phyloP scores from a whole-genome alignment of 306 rosid species.

The Acacia melanoxylon region DNA sequence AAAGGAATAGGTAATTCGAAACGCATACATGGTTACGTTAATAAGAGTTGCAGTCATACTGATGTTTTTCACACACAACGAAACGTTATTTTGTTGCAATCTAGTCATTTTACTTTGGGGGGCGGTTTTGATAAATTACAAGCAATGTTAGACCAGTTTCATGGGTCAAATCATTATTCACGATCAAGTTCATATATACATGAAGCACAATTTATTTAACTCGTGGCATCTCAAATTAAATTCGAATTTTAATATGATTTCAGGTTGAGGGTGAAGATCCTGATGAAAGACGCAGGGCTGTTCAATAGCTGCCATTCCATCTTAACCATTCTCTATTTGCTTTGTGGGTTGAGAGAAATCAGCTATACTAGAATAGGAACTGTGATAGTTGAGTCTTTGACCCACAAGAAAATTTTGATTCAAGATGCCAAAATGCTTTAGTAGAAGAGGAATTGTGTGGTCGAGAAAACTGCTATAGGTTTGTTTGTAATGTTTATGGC shows the following conservation, averaged over 20 bases:
- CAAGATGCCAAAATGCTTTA: too few species aligned
- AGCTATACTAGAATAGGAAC: neutral
- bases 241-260: conserved; percentile 14
- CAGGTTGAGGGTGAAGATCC: conserved; percentile 58
- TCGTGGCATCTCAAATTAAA: conserved; percentile 1
- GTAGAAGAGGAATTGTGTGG: too few species aligned
- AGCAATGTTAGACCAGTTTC: neutral
- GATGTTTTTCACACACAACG: neutral
- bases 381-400: conserved; percentile 22
- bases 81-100: neutral
- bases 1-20: neutral
- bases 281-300: conserved; percentile 43
- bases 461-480: too few species aligned
- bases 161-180: neutral
- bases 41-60: neutral
- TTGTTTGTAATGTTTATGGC: too few species aligned
- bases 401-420: too few species aligned
- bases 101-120: neutral
- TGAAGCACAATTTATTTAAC: neutral
- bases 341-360: neutral
- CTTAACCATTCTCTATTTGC: neutral
- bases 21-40: neutral
- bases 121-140: neutral
- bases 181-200: neutral
- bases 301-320: conserved; percentile 36